phyloP scores from a whole-genome alignment of 2,329 filamentous ascomycete genomes.

The Colletotrichum sp. region DNA sequence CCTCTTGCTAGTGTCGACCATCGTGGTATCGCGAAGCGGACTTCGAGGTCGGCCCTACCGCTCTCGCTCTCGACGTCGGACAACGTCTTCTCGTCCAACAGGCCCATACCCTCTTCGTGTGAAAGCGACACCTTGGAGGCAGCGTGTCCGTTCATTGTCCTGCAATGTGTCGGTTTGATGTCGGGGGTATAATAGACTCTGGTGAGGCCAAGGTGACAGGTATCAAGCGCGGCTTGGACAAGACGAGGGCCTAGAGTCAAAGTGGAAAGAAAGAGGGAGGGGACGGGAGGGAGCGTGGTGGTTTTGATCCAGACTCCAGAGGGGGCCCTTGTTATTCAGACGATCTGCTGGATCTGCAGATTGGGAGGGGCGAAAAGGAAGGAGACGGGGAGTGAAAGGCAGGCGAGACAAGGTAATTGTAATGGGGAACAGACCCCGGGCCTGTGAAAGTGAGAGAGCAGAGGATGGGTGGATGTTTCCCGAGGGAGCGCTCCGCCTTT shows the following conservation, averaged over 20 bases:
- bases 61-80: slow-evolving; percentile 49
- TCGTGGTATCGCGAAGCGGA: slow-evolving; percentile 30
- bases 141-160: slow-evolving; percentile 46
- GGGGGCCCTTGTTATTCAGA: slow-evolving; percentile 5
- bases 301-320: slow-evolving; percentile 3
- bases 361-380: slow-evolving; percentile 15
- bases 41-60: slow-evolving; percentile 42
- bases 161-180: slow-evolving; percentile 21
- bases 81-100: slow-evolving; percentile 47
- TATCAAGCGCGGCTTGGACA: neutral
- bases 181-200: neutral
- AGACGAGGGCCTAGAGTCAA: slow-evolving; percentile 3
- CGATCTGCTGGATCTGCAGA: slow-evolving; percentile 17
- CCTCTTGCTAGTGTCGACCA: slow-evolving; percentile 35
- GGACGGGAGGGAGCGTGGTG: neutral
- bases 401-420: slow-evolving; percentile 18
- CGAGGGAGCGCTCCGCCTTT: neutral
- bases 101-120: slow-evolving; percentile 47
- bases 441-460: neutral
- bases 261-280: neutral
- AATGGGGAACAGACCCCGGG: slow-evolving; percentile 13
- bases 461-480: slow-evolving; percentile 2
- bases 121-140: slow-evolving; percentile 36
- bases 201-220: neutral
- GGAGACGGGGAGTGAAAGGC: slow-evolving; percentile 8